These are phyloP conservation scores for Arbutus unedo DNA, from an alignment of 148 eudicot genomes.

Conservation along the genomic window DNA sequence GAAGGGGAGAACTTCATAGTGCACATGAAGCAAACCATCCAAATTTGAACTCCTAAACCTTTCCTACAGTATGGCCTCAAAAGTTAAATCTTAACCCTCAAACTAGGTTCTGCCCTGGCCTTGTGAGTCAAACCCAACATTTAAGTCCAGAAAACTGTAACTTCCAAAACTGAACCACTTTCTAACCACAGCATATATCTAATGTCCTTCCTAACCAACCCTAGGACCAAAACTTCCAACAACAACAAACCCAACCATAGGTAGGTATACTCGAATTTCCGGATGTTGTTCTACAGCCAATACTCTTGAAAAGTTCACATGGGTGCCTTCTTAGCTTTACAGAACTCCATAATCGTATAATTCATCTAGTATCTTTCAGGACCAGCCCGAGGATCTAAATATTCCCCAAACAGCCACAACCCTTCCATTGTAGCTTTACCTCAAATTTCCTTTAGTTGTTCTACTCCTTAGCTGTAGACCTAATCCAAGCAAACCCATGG, in stretches of 20 bases:
- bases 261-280: too few relatives aligned
- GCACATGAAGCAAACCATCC: neutral
- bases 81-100: neutral
- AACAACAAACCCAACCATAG: too few relatives aligned
- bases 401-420: neutral
- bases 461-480: neutral
- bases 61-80: neutral
- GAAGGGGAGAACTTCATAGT: neutral
- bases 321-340: too few relatives aligned
- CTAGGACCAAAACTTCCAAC: too few relatives aligned
- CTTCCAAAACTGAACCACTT: neutral
- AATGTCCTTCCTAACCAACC: neutral
- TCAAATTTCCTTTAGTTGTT: neutral
- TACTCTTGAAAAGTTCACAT: too few relatives aligned
- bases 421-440: neutral
- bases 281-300: too few relatives aligned
- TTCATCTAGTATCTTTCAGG: too few relatives aligned
- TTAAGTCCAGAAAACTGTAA: neutral
- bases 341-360: too few relatives aligned
- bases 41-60: neutral
- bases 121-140: too few relatives aligned
- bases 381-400: neutral
- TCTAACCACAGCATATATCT: neutral
- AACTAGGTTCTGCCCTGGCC: neutral
- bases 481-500: neutral